A percentile compares a stretch with the other conserved stretches of the same genome.
Evolutionary conservation across 2,329 filamentous ascomycete genomes (phyloP).

Genomic region (Boeremia lycopersici): DNA sequence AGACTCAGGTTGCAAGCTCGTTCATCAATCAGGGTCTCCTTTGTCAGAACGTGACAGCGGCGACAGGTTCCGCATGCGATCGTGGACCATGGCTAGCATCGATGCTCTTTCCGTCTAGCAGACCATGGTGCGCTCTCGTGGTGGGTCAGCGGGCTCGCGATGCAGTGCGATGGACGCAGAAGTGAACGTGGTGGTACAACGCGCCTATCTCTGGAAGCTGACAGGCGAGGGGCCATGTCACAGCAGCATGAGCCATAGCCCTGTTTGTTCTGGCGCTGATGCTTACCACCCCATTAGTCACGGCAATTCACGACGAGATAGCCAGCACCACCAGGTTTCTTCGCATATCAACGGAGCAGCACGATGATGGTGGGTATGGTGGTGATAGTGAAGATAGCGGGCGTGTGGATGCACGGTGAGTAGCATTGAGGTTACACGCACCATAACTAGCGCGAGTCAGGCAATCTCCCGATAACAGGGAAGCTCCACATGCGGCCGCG

Average conservation of each 20-base stretch:
- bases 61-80: constrained; percentile 26
- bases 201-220: constrained; percentile 29
- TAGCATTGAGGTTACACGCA: constrained; percentile 40
- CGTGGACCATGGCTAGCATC: constrained; percentile 13
- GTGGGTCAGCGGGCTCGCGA: constrained; percentile 27
- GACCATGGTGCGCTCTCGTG: constrained; percentile 23
- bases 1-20: constrained; percentile 17
- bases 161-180: constrained; percentile 33
- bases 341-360: constrained; percentile 4
- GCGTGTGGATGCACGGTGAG: constrained; percentile 21
- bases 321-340: neutral
- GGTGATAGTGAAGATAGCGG: constrained; percentile 16
- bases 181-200: constrained; percentile 42
- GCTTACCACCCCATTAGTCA: constrained; percentile 8
- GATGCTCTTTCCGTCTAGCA: constrained; percentile 11
- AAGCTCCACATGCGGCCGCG: no score
- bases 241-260: constrained; percentile 30
- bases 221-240: constrained; percentile 30
- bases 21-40: constrained; percentile 29
- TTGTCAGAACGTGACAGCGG: constrained; percentile 33
- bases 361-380: constrained; percentile 6
- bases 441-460: constrained; percentile 16
- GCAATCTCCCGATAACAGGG: neutral
- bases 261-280: constrained; percentile 5
- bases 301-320: constrained; percentile 8